phyloP scores from a whole-genome alignment of 371 early-diverging fungal genomes.

The Batkoa obscura region DNA sequence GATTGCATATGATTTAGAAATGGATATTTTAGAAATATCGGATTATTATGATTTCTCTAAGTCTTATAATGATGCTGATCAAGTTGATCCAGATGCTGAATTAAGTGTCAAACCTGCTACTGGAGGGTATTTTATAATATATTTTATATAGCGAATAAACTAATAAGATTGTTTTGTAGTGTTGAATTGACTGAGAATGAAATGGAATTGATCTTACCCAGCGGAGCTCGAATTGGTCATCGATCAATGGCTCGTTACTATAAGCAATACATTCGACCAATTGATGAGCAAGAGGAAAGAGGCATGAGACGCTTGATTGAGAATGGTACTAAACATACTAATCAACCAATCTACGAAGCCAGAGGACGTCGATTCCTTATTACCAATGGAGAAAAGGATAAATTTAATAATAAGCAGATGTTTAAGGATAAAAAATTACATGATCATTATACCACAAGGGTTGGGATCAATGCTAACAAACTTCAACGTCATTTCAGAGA shows the following conservation, averaged over 20 bases:
- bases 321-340: neutral
- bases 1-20: slow-evolving; percentile 76
- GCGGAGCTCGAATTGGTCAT: slow-evolving; percentile 67
- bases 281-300: slow-evolving; percentile 19
- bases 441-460: slow-evolving; percentile 43
- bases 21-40: slow-evolving; percentile 69
- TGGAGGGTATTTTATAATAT: neutral
- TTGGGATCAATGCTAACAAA: slow-evolving; percentile 66
- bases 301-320: slow-evolving; percentile 1
- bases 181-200: slow-evolving; percentile 32
- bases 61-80: slow-evolving; percentile 31
- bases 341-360: neutral
- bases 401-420: slow-evolving; percentile 18
- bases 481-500: slow-evolving; percentile 68
- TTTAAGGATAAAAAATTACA: slow-evolving; percentile 29
- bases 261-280: slow-evolving; percentile 57
- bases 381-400: slow-evolving; percentile 15
- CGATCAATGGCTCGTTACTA: slow-evolving; percentile 64
- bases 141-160: neutral
- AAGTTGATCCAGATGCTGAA: slow-evolving; percentile 33
- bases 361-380: slow-evolving; percentile 13
- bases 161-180: neutral
- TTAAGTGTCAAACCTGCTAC: slow-evolving; percentile 16
- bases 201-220: slow-evolving; percentile 67
- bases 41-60: slow-evolving; percentile 86